Evolutionary conservation across 2,329 filamentous ascomycete species (phyloP), one percentile per base, ranked within the genome.

Genomic region (Grosmannia penicillata): DNA sequence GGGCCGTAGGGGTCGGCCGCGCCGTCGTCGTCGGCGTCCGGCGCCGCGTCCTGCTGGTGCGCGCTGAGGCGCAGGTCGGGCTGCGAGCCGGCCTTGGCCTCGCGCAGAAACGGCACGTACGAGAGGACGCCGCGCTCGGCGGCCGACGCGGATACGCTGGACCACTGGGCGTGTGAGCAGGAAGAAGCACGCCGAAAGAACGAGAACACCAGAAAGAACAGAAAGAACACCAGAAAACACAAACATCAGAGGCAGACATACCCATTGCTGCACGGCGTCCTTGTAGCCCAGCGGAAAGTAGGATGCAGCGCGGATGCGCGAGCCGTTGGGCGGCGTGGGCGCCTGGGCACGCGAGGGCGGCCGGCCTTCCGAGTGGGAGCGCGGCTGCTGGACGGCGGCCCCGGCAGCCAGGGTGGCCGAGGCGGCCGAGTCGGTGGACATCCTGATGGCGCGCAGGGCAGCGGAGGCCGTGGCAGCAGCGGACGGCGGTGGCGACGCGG

Each of bases 181-280:
- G 43, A 22, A 46, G 37, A 34, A 43, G 26, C 26, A 32, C 43
- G 43, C 22, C 45, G 37, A 34, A 14, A 38, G 11, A 17, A 36
- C 15, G 19, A 14, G 21, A 39, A 9, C 19, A 11, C 11, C 10
- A 27, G 24, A 29, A 17, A 17, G 22, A n/a, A 19, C n/a, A 26
- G 10, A 25, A 19, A n/a, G 8, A 17, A 17, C 10, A 34, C 7
- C 8, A 3, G 11, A 14, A 19, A 4, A 17, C 26, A n/a, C 10
- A 17, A 26, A 3, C 10, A 31, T 17, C 10, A 28, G 17, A 21
- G 17, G 11, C 6, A 34, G 10, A 66, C 77, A 46, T 60, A 84
- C 82, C 85, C 91, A 96, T 68, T 96, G 89, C 48, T 72, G 79
- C 45, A 85, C 84, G 14, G 84, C 89, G 42, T 94, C 86, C 52